Conservation (phyloP, 768 basidiomycete species). For the Cytidiella melzeri region DNA sequence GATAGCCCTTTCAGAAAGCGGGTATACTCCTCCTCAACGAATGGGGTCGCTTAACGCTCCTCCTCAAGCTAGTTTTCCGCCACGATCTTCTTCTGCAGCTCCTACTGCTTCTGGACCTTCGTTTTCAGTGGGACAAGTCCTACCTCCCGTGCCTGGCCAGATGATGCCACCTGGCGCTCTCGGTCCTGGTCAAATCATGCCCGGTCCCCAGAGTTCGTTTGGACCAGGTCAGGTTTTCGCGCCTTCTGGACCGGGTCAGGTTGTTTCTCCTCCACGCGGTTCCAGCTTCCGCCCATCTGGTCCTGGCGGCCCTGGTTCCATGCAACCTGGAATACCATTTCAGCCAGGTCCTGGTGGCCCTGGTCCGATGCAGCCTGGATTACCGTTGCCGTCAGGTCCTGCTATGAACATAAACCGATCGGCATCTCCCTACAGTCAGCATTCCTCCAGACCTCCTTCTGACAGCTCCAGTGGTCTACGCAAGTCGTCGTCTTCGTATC, state of each 20-base stretch:
- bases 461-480: constrained; percentile 29
- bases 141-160: constrained; percentile 16
- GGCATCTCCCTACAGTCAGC: constrained; percentile 4
- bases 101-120: neutral
- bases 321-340: neutral
- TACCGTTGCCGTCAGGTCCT: neutral
- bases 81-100: constrained; percentile 8
- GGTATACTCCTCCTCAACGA: neutral
- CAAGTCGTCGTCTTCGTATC: constrained; percentile 55
- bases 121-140: neutral
- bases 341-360: neutral
- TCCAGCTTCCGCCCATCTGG: neutral
- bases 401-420: neutral
- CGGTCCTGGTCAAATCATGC: constrained; percentile 16
- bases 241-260: constrained; percentile 7
- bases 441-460: constrained; percentile 18
- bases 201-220: constrained; percentile 10
- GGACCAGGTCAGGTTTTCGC: constrained; percentile 14
- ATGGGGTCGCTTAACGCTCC: constrained; percentile 1
- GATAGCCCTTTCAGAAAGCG: constrained; percentile 3
- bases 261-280: constrained; percentile 1
- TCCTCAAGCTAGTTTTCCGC: neutral
- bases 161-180: constrained; percentile 10
- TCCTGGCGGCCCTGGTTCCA: neutral
- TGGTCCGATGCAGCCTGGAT: neutral